phyloP scores from a whole-genome alignment of 306 rosid species.

The Corylus heterophylla region DNA sequence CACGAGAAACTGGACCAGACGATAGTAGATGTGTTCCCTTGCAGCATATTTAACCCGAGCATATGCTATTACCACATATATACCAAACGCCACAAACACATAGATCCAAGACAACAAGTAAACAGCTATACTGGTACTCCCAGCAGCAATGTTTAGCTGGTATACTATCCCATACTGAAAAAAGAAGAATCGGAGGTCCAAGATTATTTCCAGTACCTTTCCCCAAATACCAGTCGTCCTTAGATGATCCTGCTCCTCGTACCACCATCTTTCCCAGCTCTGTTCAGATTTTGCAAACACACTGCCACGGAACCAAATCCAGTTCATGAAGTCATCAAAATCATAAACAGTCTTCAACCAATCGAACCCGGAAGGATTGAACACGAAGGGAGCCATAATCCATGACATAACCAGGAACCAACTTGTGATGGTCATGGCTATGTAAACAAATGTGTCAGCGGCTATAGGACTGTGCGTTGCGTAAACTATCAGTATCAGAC shows the following conservation, averaged over 20 bases:
- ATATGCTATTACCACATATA: slow-evolving; percentile 57
- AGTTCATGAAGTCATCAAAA: slow-evolving; percentile 75
- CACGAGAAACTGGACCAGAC: slow-evolving; percentile 68
- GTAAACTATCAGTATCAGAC: slow-evolving; percentile 67
- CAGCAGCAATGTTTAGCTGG: slow-evolving; percentile 69
- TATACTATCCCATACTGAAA: slow-evolving; percentile 82
- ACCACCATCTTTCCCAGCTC: slow-evolving; percentile 98
- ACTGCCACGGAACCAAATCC: slow-evolving; percentile 78
- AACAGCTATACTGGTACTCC: slow-evolving; percentile 64
- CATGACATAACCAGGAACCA: slow-evolving; percentile 84
- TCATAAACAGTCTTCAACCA: slow-evolving; percentile 88
- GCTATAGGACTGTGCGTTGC: slow-evolving; percentile 65
- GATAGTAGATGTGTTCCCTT: slow-evolving; percentile 73
- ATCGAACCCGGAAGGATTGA: slow-evolving; percentile 89
- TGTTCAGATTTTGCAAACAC: slow-evolving; percentile 87
- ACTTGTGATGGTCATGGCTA: slow-evolving; percentile 72
- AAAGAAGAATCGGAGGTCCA: slow-evolving; percentile 80
- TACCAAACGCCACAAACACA: slow-evolving; percentile 56
- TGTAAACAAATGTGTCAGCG: slow-evolving; percentile 59
- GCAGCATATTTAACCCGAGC: slow-evolving; percentile 60
- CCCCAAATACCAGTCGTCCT: slow-evolving; percentile 75
- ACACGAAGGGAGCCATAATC: slow-evolving; percentile 82
- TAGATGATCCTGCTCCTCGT: slow-evolving; percentile 87
- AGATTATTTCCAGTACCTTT: slow-evolving; percentile 65
- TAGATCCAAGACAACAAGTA: slow-evolving; percentile 81